Evolutionary conservation across 192 early-diverging fungal species (phyloP), one percentile per base, ranked within the genome.

Genomic region (Ambispora gerdemannii): DNA sequence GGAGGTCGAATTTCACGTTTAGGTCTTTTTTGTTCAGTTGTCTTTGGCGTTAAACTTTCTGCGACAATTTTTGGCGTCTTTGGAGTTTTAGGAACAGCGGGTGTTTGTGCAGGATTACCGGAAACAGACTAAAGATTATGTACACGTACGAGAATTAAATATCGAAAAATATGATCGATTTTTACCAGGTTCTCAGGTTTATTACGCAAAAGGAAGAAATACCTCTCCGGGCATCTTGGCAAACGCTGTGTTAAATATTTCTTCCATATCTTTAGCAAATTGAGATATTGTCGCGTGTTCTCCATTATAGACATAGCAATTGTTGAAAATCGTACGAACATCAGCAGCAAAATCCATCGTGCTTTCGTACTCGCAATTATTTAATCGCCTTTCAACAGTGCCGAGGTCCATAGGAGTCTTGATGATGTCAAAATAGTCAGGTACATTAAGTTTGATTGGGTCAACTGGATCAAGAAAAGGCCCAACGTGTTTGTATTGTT

Each of bases 401-500:
- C 83, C 76, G 47, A 94, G 78, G 71, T 94, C 92, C 87, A 92
- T 94, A 3, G 92, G 92, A 27, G 82, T 67, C 62, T 87, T 90
- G 63, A 94, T 83, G 33, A 92, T 84, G 8, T 78, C 79, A 7
- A 78, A 81, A 66, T 94, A 94, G 75, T 94, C 90, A 0, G 91
- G 91, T 24, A 94, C 90, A 31, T 88, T 90, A 25, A 92, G 82
- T 50, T 82, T 83, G 27, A 92, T 84, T 49, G 82, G 79, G 70
- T 94, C 92, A 25, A 94, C 92, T 0, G 91, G 92, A 52, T 88
- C 74, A 28, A 94, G 81, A 75, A 99, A 99, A n/a, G 91, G 88
- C 8, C 81, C 83, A 3, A 92, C 91, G 56, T 94, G 92, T 69
- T 91, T 89, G 64, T 93, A 88, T 51, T 87, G 83, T 65, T 92